Percentiles rank a stretch among this genome's conserved stretches.
phyloP scores from a whole-genome alignment of 2,329 filamentous ascomycete species.

The Colletotrichum acutatum region DNA sequence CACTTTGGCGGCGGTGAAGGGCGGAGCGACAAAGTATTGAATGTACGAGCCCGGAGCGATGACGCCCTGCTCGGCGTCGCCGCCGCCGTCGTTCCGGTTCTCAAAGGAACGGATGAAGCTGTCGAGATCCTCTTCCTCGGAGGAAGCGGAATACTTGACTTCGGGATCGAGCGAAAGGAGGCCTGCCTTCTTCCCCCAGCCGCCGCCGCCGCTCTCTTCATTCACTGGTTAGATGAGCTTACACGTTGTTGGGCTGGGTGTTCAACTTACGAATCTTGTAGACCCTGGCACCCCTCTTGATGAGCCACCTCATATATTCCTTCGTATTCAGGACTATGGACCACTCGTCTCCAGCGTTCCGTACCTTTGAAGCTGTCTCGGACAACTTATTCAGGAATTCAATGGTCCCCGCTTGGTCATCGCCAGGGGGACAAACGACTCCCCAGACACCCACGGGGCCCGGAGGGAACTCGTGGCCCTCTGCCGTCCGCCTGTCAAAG shows the following conservation, averaged over 20 bases:
- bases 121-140: conserved; percentile 63
- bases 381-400: conserved; percentile 5
- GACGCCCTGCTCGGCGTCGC: conserved; percentile 63
- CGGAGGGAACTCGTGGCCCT: conserved; percentile 42
- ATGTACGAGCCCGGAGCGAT: conserved; percentile 72
- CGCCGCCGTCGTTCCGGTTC: conserved; percentile 41
- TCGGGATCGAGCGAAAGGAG: conserved; percentile 83
- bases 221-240: conserved; percentile 16
- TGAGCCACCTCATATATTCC: conserved; percentile 8
- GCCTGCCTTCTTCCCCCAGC: conserved; percentile 85
- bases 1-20: conserved; percentile 30
- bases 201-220: conserved; percentile 81
- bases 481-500: conserved; percentile 57
- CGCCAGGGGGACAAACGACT: conserved; percentile 66
- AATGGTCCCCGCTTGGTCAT: conserved; percentile 33
- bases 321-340: conserved; percentile 27
- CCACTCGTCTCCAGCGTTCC: conserved; percentile 25
- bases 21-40: conserved; percentile 69
- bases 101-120: conserved; percentile 56
- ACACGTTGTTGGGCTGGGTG: background rate
- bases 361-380: background rate
- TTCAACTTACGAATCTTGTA: conserved; percentile 57
- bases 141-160: conserved; percentile 57
- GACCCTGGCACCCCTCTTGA: conserved; percentile 47
- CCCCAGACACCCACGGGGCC: conserved; percentile 77